Conservation (phyloP, 345 rosid genomes). For the Murraya koenigii region DNA sequence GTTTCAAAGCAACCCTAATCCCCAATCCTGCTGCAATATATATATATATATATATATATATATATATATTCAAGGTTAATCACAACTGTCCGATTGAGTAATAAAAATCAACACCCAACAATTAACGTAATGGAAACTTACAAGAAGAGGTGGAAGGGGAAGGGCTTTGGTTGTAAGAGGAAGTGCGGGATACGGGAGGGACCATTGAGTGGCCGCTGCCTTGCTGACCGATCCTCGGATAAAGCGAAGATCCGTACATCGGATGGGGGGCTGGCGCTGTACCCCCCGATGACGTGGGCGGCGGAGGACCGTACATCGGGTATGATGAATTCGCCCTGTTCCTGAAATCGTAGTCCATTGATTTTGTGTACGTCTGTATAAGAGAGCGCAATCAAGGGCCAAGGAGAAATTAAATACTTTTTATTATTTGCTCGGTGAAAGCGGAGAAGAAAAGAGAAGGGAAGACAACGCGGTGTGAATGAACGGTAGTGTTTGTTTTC, state of each 20-base stretch:
- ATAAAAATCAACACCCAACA: not conserved
- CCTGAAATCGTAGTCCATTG: conserved; percentile 56
- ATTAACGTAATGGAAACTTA: conserved; percentile 24
- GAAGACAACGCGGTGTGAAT: not conserved
- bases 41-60: not conserved
- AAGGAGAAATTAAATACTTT: no score
- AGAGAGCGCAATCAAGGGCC: not conserved
- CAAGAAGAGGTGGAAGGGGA: conserved; percentile 46
- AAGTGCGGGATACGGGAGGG: conserved; percentile 43
- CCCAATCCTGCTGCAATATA: conserved; percentile 74
- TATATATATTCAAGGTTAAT: not conserved
- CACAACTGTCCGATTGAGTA: not conserved
- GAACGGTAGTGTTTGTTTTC: not conserved
- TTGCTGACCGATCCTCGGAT: conserved; percentile 70
- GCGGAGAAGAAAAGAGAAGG: not conserved
- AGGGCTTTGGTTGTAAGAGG: conserved; percentile 39
- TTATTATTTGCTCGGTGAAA: no score
- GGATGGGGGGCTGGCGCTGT: conserved; percentile 36
- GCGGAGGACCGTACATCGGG: conserved; percentile 37
- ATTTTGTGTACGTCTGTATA: not conserved
- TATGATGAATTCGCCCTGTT: conserved; percentile 44
- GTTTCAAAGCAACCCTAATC: conserved; percentile 64
- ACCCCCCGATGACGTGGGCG: conserved; percentile 28
- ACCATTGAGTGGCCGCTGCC: conserved; percentile 18
- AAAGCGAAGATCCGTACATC: conserved; percentile 54